phyloP scores from a whole-genome alignment of 148 eudicot genomes.

The Silene uniflora region DNA sequence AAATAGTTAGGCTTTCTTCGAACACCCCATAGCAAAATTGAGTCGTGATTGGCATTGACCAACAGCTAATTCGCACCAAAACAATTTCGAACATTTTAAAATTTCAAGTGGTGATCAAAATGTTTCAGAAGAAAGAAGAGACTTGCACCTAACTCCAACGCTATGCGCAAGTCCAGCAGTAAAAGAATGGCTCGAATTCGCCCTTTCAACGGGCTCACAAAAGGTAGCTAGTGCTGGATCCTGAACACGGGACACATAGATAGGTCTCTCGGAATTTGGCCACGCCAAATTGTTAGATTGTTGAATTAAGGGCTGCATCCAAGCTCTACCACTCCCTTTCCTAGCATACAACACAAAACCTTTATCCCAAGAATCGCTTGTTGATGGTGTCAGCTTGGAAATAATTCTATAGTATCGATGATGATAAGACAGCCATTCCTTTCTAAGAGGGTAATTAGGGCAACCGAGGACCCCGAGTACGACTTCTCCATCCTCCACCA shows the following conservation, averaged over 20 bases:
- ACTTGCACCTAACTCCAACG: conserved; percentile 72
- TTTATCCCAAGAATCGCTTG: conserved; percentile 47
- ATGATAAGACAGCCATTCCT: conserved; percentile 53
- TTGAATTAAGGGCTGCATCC: conserved; percentile 73
- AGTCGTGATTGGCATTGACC: no score
- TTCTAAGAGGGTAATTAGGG: conserved; percentile 79
- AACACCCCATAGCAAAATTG: no score
- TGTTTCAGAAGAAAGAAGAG: background rate
- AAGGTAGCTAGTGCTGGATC: conserved; percentile 81
- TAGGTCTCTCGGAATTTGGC: conserved; percentile 43
- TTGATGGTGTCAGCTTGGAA: conserved; percentile 28
- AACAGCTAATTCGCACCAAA: no score
- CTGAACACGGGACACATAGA: conserved; percentile 62
- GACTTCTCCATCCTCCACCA: conserved; percentile 71
- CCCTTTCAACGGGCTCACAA: conserved; percentile 84
- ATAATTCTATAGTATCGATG: conserved; percentile 34
- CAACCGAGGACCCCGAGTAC: conserved; percentile 83
- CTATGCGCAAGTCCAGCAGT: conserved; percentile 72
- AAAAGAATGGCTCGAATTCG: conserved; percentile 70
- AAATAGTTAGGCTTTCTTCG: no score
- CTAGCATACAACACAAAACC: conserved; percentile 77
- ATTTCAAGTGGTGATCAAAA: no score
- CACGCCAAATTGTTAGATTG: conserved; percentile 39
- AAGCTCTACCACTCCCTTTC: conserved; percentile 61
- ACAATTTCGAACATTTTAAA: no score